Base-by-base conservation (phyloP, 2,329 filamentous ascomycete genomes). In the Dendrostoma leiphaemia region DNA sequence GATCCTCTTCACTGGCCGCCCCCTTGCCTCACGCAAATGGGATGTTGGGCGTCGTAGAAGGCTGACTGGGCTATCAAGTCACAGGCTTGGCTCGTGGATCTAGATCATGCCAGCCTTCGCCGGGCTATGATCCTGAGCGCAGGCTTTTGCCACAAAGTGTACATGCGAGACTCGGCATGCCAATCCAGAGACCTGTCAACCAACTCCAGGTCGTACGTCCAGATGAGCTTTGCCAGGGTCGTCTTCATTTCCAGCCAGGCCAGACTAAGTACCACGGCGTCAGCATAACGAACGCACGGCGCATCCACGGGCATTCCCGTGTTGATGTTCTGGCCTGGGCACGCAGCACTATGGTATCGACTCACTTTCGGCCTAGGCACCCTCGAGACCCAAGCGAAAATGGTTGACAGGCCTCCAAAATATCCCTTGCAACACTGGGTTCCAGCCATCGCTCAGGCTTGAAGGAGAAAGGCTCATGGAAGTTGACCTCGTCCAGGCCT, bases 141-240 rank as follows among this genome's bases (percentile, higher is more conserved):
- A 15, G 51, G 51, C 8, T 53, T 53, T 8, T 48, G 43, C 51
- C 51, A 53, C 6, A 53, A 35, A 4, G 51, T 53, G 17, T 53
- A 45, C 51, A 53, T 53, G 28, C 47, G 28, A 3, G 51, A 53
- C 12, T 48, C 35, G 2, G 34, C 24, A 13, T 47, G 34, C 50
- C 50, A 53, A 12, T 53, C 26, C 23, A 53, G 19, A 4, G 35
- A 9, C 2, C 12, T 6, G 12, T 53, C n/a, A 10, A n/a, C 32
- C 29, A 46, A 34, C 32, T 47, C 43, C 26, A 53, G 21, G 17
- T 53, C 43, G 15, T 38, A 53, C 9, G 43, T 37, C 19, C 37
- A 53, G 24, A 47, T 24, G 9, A 48, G 32, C n/a, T 53, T 53
- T 3, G 50, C 19, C 50, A 53, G 21, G 15, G 46, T 46, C 19